These are phyloP conservation scores for Striga hermonthica DNA, from an alignment of 305 asterid genomes.

Conservation along the genomic window DNA sequence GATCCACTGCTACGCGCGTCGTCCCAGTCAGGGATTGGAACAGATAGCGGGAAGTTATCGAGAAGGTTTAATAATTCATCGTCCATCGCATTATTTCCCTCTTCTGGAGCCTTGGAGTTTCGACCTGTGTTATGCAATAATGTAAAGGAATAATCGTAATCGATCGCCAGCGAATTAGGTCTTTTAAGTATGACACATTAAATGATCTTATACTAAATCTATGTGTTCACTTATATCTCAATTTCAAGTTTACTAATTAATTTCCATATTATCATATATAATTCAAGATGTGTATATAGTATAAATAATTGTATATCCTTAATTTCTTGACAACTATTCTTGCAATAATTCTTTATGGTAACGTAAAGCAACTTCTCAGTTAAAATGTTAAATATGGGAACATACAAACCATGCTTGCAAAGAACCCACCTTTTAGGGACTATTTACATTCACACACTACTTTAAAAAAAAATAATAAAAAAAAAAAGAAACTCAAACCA, in stretches of 20 bases:
- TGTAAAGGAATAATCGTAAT: background rate
- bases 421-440: slow-evolving; percentile 5
- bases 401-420: background rate
- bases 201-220: no score
- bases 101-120: slow-evolving; percentile 14
- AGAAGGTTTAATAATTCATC: slow-evolving; percentile 60
- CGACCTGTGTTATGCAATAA: slow-evolving; percentile 26
- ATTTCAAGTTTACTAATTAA: no score
- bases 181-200: no score
- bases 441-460: background rate
- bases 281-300: no score
- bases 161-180: no score
- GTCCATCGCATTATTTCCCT: slow-evolving; percentile 36
- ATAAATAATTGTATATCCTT: no score
- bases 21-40: slow-evolving; percentile 56
- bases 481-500: no score
- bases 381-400: slow-evolving; percentile 14
- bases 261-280: no score
- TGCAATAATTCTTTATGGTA: background rate
- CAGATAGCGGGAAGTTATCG: slow-evolving; percentile 50
- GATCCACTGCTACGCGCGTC: slow-evolving; percentile 34
- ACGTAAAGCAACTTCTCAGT: slow-evolving; percentile 7
- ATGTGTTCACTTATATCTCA: no score
- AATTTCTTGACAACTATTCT: background rate
- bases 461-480: no score